Percentiles rank a stretch among this genome's conserved stretches.
Evolutionary conservation across 495 filamentous ascomycete species (phyloP).

Genomic region (Xylaria intraflava): DNA sequence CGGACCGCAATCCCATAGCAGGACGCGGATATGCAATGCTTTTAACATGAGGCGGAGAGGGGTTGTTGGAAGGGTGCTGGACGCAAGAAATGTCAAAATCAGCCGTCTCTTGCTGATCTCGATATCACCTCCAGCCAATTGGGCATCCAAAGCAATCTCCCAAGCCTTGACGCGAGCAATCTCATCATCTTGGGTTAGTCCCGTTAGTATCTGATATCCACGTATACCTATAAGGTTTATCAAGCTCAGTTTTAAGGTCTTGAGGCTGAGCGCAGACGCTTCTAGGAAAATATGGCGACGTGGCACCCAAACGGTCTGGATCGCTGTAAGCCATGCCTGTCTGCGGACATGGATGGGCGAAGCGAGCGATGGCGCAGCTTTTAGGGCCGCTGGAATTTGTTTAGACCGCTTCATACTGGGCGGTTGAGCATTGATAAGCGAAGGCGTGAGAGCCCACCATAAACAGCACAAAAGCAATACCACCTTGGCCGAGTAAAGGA

Average conservation of each 20-base stretch:
- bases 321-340: slow-evolving; percentile 89
- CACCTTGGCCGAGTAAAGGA: slow-evolving; percentile 49
- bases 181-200: slow-evolving; percentile 79
- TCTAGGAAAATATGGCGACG: slow-evolving; percentile 79
- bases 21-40: slow-evolving; percentile 80
- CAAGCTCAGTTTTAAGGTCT: slow-evolving; percentile 74
- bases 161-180: slow-evolving; percentile 83
- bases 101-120: slow-evolving; percentile 85
- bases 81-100: slow-evolving; percentile 80
- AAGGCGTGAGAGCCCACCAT: slow-evolving; percentile 60
- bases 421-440: slow-evolving; percentile 50
- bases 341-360: slow-evolving; percentile 80
- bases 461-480: slow-evolving; percentile 58
- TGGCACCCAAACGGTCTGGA: slow-evolving; percentile 93
- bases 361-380: slow-evolving; percentile 60
- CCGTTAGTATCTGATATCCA: slow-evolving; percentile 68
- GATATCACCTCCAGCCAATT: slow-evolving; percentile 86
- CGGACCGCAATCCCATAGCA: slow-evolving; percentile 72
- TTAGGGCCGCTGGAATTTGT: slow-evolving; percentile 30
- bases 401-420: slow-evolving; percentile 39
- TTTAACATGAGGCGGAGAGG: slow-evolving; percentile 86
- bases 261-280: slow-evolving; percentile 68
- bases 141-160: slow-evolving; percentile 90
- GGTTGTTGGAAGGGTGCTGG: slow-evolving; percentile 77
- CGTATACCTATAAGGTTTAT: slow-evolving; percentile 70